Conservation (phyloP, 1,139 yeast species). For the Debaryomyces coudertii region DNA sequence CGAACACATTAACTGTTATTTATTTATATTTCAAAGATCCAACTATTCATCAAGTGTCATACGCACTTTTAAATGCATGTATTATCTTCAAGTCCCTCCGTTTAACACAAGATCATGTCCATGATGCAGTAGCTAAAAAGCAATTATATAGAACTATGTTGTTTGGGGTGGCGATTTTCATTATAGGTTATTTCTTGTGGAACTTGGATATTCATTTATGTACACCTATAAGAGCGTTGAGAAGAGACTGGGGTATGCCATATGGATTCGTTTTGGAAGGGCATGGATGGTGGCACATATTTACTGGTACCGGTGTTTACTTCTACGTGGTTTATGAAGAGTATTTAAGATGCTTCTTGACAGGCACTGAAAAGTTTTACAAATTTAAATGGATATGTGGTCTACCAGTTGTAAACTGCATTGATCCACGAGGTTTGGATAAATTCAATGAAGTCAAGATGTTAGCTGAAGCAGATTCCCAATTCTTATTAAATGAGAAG, state of each 20-base stretch:
- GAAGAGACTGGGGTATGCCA: conserved; percentile 80
- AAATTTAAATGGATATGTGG: conserved; percentile 55
- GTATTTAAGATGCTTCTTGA: conserved; percentile 65
- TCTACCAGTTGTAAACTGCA: conserved; percentile 37
- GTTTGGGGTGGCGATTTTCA: conserved; percentile 65
- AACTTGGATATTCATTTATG: conserved; percentile 85
- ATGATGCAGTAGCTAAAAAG: conserved; percentile 46
- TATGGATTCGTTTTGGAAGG: conserved; percentile 86
- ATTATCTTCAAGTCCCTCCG: conserved; percentile 60
- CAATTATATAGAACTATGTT: conserved; percentile 58
- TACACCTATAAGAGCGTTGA: conserved; percentile 56
- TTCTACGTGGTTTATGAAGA: conserved; percentile 67
- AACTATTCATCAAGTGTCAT: conserved; percentile 82
- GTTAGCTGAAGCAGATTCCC: conserved; percentile 25
- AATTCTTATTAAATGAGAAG: conserved; percentile 12
- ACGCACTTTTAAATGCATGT: conserved; percentile 63
- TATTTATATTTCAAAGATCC: conserved; percentile 78
- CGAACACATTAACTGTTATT: conserved; percentile 58
- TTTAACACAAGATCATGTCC: conserved; percentile 55
- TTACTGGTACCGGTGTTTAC: conserved; percentile 75
- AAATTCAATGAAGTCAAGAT: conserved; percentile 22
- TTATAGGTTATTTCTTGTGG: conserved; percentile 80
- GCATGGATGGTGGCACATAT: conserved; percentile 98
- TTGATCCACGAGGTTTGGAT: conserved; percentile 34
- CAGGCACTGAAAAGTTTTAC: conserved; percentile 55